Evolutionary conservation across 371 early-diverging fungal species (phyloP).

Genomic region (Syncephalastrum racemosum): DNA sequence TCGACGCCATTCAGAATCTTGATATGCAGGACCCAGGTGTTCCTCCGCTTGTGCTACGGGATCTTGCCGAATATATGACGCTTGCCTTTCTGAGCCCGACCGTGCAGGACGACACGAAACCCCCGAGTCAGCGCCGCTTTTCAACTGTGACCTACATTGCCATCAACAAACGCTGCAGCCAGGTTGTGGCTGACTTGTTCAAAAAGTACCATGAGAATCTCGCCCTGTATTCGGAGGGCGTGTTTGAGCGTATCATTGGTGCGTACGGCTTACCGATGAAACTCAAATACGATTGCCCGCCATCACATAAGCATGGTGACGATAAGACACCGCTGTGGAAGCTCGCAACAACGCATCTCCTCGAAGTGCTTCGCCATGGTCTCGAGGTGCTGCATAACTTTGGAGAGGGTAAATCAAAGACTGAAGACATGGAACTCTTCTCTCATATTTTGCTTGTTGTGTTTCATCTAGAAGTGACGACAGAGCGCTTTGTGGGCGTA

Average conservation of each 20-base stretch:
- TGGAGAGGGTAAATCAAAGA: conserved; percentile 48
- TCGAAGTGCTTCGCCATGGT: conserved; percentile 65
- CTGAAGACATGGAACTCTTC: background rate
- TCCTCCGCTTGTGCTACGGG: conserved; percentile 45
- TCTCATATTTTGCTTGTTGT: background rate
- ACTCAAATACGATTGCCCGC: conserved; percentile 77
- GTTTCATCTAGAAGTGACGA: conserved; percentile 47
- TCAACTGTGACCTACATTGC: conserved; percentile 71
- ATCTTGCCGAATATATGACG: conserved; percentile 54
- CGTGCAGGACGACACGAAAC: conserved; percentile 24
- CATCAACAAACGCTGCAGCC: conserved; percentile 66
- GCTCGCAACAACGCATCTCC: conserved; percentile 63
- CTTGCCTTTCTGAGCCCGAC: conserved; percentile 49
- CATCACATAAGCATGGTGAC: conserved; percentile 62
- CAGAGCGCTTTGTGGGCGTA: conserved; percentile 60
- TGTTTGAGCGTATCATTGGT: conserved; percentile 65
- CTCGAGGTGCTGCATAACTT: conserved; percentile 56
- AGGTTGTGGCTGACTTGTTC: conserved; percentile 57
- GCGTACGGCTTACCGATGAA: conserved; percentile 74
- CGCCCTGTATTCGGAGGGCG: conserved; percentile 65
- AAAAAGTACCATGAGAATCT: conserved; percentile 48
- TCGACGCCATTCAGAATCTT: conserved; percentile 46
- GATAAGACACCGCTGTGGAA: conserved; percentile 82
- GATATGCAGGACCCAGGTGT: conserved; percentile 44
- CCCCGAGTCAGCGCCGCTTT: conserved; percentile 39